Evolutionary conservation across 345 rosid species (phyloP), one percentile per base, ranked within the genome.

Genomic region (Euphorbia tirucalli): DNA sequence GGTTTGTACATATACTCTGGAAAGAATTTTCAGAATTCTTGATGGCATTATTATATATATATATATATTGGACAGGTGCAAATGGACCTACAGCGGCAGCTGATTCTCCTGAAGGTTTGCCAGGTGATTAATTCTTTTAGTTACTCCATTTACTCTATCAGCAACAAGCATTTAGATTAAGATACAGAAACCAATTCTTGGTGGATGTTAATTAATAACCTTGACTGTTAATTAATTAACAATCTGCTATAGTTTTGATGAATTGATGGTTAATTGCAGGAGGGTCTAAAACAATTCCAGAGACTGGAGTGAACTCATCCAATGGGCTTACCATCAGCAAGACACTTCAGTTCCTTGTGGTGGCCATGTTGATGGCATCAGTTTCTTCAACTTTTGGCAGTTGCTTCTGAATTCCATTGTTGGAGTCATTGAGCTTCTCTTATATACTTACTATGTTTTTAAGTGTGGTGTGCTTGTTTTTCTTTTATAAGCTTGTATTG

Each of bases 41-140:
- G 44, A 41, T 41, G 9, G 9, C 9, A 11, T 74, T 31, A 48
- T 41, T 16, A 28, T 7, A 21, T 57, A 18, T n/a, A n/a, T n/a
- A n/a, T n/a, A n/a, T n/a, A n/a, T n/a, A n/a, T 49, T 50, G 61
- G 14, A 49, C 69, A 69, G 78, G 21, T 50, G 61, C 41, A 24
- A 37, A 61, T 41, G 56, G 24, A 16, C 56, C 69, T 50, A 10
- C 21, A 21, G 48, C 19, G 24, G 48, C 70, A 60, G 81, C 22
- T 8, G 84, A 58, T 46, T 57, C 84, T 67, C 84, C 84, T 8
- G 27, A 41, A 66, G 73, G 71, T 52, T 67, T 32, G 11, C 72
- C 73, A 32, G 63, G 58, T 63, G 31, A n/a, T n/a, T n/a, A 68
- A 5, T 41, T 50, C 54, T 57, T 66, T 59, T 39, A 21, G 10